Evolutionary conservation across 345 rosid genomes (phyloP), one percentile per base, ranked within the genome.

Genomic region (Sapria himalayana): DNA sequence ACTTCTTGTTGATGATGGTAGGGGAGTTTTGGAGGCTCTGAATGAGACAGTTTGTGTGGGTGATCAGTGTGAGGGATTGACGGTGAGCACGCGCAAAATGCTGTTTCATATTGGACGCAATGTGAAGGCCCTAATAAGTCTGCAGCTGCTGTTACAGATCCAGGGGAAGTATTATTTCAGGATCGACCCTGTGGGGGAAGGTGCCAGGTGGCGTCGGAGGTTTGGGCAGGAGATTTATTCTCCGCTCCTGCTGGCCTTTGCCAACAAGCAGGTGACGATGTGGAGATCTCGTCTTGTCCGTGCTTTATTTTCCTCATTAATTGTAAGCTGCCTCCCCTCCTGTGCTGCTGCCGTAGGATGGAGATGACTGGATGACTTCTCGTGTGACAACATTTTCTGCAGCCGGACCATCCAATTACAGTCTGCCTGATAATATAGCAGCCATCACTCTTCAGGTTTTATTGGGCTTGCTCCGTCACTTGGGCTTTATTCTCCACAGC

Each of bases 221-320:
- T 73, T 75, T 48, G 86, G 96, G 37, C 92, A 85, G 60, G 92
- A 85, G 65, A 75, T 85, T 65, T 85, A 81, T 69, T 85, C 96
- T 8, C 96, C 94, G 7, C 73, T 81, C 42, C 57, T 85, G 39
- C 61, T 85, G 52, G 96, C 94, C 32, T 78, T 85, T 61, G 57
- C 84, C 33, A 71, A n/a, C n/a, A n/a, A 77, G 55, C 78, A 75
- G 81, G 92, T 75, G 46, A 62, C 50, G 53, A 21, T 39, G 29
- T 37, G 9, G 29, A 15, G 4, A 27, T 44, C 19, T n/a, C n/a
- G n/a, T n/a, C n/a, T n/a, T n/a, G n/a, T n/a, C n/a, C n/a, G n/a
- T n/a, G n/a, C n/a, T n/a, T n/a, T n/a, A n/a, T n/a, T n/a, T n/a
- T n/a, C n/a, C n/a, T n/a, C n/a, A n/a, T n/a, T n/a, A n/a, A n/a